Evolutionary conservation across 177 flowering plant species (phyloP), one percentile per base, ranked within the genome.

Genomic region (Vitis hybrid): DNA sequence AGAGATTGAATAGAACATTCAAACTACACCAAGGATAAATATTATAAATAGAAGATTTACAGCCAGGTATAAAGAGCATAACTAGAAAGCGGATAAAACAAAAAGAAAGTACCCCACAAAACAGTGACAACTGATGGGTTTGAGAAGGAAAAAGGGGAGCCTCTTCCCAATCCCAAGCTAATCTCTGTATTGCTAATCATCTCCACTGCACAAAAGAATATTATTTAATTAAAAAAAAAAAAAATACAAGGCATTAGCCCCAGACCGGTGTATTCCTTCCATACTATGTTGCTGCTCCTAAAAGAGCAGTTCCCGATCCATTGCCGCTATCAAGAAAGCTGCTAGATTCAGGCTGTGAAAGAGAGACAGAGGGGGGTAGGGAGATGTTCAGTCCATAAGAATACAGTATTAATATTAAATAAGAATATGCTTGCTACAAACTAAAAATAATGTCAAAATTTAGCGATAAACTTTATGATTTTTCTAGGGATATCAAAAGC

Each of bases 291-390:
- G 82, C 39, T 58, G 70, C 69, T 55, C 81, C 64, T 49, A 85
- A 69, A 68, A 87, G 79, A 53, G 81, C 67, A 39, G 74, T 57
- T 64, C 70, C 81, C 19, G 88, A 60, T 70, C 73, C 74, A 75
- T 62, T 81, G 13, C 76, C 83, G 12, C 56, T 72, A 33, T 79
- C 81, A 51, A 82, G 79, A 69, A 78, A 81, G 77, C 77, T 76
- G 72, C 77, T 57, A 57, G 84, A 79, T 1, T 67, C 31, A 45
- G 73, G 74, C 88, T 87, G 87, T 18, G 75, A 56, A 1, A 1
- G 69, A 62, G 22, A 39, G 58, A 52, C 56, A 22, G 64, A 14
- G 52, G 16, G 15, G 68, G 48, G 63, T 39, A 22, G 29, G 3
- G 29, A 59, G 5, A 51, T 33, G 39, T 51, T 18, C 10, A 71